Conservation (phyloP, 176 grass and related monocot species). For the Oryza longistaminata region DNA sequence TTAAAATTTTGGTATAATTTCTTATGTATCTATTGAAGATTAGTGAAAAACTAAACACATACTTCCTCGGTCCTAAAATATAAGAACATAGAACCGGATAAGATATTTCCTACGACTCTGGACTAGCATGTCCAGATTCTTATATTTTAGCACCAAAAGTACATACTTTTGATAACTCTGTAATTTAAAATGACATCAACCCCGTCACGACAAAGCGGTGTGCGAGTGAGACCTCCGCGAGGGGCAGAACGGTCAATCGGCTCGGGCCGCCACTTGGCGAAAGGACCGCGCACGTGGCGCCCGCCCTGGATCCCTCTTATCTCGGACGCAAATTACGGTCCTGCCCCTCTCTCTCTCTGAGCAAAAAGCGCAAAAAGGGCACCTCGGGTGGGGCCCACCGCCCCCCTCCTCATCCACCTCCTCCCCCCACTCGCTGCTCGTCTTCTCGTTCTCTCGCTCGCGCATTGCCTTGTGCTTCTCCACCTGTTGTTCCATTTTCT, state of each 20-base stretch:
- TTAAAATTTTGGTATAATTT: no score
- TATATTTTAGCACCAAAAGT: no score
- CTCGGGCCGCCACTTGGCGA: slow-evolving; percentile 40
- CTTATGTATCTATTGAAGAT: no score
- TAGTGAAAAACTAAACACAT: no score
- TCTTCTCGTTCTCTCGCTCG: not conserved
- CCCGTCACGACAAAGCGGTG: no score
- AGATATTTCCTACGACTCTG: no score
- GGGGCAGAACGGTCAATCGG: slow-evolving; percentile 5
- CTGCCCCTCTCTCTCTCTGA: slow-evolving; percentile 3
- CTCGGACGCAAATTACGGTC: slow-evolving; percentile 27
- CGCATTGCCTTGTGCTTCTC: not conserved
- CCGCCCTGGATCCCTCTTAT: slow-evolving; percentile 23
- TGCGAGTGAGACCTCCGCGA: not conserved
- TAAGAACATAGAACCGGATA: no score
- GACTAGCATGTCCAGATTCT: no score
- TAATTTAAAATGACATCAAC: no score
- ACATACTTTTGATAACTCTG: no score
- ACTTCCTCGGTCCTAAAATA: no score
- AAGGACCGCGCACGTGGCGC: slow-evolving; percentile 38
- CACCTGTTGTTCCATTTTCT: not conserved
- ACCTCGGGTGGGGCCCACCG: not conserved
- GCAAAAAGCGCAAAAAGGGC: slow-evolving; percentile 59
- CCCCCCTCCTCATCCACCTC: not conserved
- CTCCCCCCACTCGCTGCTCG: not conserved